A percentile compares a stretch with the other conserved stretches of the same genome.
phyloP scores from a whole-genome alignment of 2,329 filamentous ascomycete species.

The Trichophyton benhamiae region DNA sequence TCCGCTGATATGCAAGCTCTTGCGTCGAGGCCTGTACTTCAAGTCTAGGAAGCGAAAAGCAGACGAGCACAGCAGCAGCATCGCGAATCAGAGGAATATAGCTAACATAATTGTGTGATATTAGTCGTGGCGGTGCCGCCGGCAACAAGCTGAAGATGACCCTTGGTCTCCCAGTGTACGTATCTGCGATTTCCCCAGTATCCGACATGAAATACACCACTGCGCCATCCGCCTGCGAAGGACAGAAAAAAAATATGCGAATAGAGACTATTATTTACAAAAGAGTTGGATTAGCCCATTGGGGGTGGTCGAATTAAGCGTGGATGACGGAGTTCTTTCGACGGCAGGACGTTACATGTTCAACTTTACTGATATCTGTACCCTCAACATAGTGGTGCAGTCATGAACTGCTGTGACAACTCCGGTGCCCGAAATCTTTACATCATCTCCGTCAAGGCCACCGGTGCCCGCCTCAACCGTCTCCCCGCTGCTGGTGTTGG shows the following conservation, averaged over 20 bases:
- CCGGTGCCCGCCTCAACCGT: slow-evolving; percentile 93
- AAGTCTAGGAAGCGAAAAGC: not conserved
- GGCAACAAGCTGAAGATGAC: slow-evolving; percentile 99
- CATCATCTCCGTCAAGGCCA: slow-evolving; percentile 99
- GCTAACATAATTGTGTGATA: slow-evolving; percentile 15
- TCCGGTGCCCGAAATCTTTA: slow-evolving; percentile 96
- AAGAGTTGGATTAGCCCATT: not conserved
- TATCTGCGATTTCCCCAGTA: slow-evolving; percentile 2
- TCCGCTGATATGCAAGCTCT: not conserved
- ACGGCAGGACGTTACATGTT: not conserved
- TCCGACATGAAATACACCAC: not conserved
- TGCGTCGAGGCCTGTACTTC: not conserved
- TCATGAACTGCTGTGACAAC: slow-evolving; percentile 99
- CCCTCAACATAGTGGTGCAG: slow-evolving; percentile 60
- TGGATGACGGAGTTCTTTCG: not conserved
- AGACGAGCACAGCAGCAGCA: not conserved
- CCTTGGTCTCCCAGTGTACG: slow-evolving; percentile 99
- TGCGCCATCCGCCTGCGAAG: not conserved
- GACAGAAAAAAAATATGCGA: not conserved
- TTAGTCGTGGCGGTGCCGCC: slow-evolving; percentile 69
- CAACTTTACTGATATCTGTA: not conserved
- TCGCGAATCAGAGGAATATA: slow-evolving; percentile 12
- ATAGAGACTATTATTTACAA: too few relatives aligned
- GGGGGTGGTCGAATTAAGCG: not conserved
- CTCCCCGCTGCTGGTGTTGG: slow-evolving; percentile 94